phyloP scores from a whole-genome alignment of 2,329 filamentous ascomycete species.

The Helminthosporium solani region DNA sequence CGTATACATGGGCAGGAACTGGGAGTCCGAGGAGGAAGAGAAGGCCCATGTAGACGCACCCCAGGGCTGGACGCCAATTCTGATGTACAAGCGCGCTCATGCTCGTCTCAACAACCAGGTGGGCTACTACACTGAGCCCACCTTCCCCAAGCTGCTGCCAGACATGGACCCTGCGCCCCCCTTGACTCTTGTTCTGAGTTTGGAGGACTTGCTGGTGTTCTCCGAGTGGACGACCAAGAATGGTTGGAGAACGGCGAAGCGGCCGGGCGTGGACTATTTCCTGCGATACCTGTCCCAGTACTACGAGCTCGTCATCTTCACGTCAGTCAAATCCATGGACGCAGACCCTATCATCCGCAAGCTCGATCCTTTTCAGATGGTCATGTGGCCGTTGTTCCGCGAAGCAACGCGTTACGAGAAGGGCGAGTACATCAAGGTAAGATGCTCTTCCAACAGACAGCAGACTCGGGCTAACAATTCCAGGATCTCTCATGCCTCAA shows the following conservation, averaged over 20 bases:
- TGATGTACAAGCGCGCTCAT: conserved; percentile 79
- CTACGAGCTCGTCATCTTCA: conserved; percentile 97
- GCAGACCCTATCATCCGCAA: conserved; percentile 89
- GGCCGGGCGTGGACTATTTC: conserved; percentile 96
- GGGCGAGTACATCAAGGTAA: conserved; percentile 92
- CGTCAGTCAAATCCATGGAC: conserved; percentile 77
- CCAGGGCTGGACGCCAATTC: conserved; percentile 71
- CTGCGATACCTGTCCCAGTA: conserved; percentile 95
- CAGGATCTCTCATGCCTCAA: conserved; percentile 98
- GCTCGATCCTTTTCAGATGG: conserved; percentile 90
- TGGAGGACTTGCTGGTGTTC: conserved; percentile 93
- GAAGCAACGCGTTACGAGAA: conserved; percentile 98
- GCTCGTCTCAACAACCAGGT: conserved; percentile 74
- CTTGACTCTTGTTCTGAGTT: conserved; percentile 86
- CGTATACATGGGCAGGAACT: conserved; percentile 82
- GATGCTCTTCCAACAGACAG: conserved; percentile 22
- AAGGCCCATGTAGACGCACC: conserved; percentile 68
- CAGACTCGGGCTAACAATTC: no score
- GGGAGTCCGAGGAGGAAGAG: conserved; percentile 75
- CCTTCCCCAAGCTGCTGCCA: conserved; percentile 89
- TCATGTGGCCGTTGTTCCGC: conserved; percentile 91
- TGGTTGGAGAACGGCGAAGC: conserved; percentile 92
- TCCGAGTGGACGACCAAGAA: conserved; percentile 93
- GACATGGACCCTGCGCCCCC: conserved; percentile 78
- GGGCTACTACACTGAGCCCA: conserved; percentile 93